These are phyloP conservation scores for Xylaria curta DNA, from an alignment of 495 filamentous ascomycete genomes.

Conservation along the genomic window DNA sequence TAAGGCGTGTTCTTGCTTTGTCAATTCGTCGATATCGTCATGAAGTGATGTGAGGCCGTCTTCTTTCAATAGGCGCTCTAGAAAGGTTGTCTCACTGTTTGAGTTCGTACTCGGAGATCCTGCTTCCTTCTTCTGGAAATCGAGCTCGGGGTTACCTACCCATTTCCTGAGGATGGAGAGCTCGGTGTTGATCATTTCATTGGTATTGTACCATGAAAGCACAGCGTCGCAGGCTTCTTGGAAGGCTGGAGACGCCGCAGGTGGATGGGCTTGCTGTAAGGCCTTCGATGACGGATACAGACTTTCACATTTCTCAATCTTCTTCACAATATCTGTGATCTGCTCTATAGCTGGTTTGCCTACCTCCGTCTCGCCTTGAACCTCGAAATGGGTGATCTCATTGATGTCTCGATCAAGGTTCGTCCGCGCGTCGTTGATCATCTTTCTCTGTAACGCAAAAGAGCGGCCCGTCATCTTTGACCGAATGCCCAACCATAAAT, in stretches of 20 bases:
- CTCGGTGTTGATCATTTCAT: constrained; percentile 95
- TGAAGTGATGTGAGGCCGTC: constrained; percentile 92
- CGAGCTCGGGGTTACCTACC: constrained; percentile 95
- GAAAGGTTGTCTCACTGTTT: constrained; percentile 88
- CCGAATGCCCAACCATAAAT: constrained; percentile 89
- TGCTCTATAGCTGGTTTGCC: constrained; percentile 86
- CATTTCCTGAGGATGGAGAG: constrained; percentile 88
- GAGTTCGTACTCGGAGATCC: constrained; percentile 63
- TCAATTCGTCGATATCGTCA: constrained; percentile 61
- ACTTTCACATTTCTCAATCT: constrained; percentile 84
- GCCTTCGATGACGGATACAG: constrained; percentile 81
- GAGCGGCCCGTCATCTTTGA: constrained; percentile 83
- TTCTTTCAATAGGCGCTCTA: constrained; percentile 98
- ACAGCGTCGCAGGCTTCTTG: constrained; percentile 82
- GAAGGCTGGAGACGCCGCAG: constrained; percentile 75
- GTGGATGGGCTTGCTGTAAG: constrained; percentile 72
- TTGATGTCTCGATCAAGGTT: constrained; percentile 75
- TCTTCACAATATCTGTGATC: constrained; percentile 83
- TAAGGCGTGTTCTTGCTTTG: constrained; percentile 40
- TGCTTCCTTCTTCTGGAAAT: constrained; percentile 76
- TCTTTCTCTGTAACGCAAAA: constrained; percentile 77
- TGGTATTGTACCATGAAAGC: constrained; percentile 96
- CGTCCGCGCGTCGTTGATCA: constrained; percentile 80
- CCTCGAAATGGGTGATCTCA: constrained; percentile 87
- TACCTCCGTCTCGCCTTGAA: constrained; percentile 90